phyloP scores from a whole-genome alignment of 78 protist genomes.

The Fonticula alba region DNA sequence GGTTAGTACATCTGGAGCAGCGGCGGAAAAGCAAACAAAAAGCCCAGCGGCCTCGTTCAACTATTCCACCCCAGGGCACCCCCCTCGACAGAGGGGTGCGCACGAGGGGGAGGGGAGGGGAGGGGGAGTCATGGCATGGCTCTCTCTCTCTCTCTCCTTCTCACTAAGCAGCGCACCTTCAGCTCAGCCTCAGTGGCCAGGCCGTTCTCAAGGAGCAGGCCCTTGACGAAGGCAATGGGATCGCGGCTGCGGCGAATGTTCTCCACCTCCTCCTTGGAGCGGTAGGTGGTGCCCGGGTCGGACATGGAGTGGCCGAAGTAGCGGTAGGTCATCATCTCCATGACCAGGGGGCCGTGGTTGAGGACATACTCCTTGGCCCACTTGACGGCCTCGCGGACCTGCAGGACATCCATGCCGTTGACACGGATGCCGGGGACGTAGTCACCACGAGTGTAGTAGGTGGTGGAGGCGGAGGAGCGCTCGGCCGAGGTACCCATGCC shows the following conservation, averaged over 20 bases:
- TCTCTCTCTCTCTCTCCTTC: too few species aligned
- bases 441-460: slow-evolving; percentile 79
- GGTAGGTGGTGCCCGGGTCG: slow-evolving; percentile 87
- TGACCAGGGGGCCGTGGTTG: slow-evolving; percentile 54
- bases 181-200: slow-evolving; percentile 57
- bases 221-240: slow-evolving; percentile 38
- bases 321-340: slow-evolving; percentile 81
- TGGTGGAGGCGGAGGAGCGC: slow-evolving; percentile 58
- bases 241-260: slow-evolving; percentile 36
- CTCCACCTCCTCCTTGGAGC: slow-evolving; percentile 56
- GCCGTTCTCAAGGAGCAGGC: slow-evolving; percentile 14
- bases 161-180: slow-evolving; percentile 31
- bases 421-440: slow-evolving; percentile 74
- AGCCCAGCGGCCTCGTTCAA: too few species aligned
- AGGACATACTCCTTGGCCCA: slow-evolving; percentile 31
- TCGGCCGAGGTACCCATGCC: slow-evolving; percentile 84
- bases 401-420: slow-evolving; percentile 82
- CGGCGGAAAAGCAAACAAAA: too few species aligned
- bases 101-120: too few species aligned
- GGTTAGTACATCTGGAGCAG: background rate
- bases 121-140: too few species aligned
- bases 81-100: too few species aligned
- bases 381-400: slow-evolving; percentile 50
- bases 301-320: slow-evolving; percentile 94
- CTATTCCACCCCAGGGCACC: too few species aligned